phyloP scores from a whole-genome alignment of 805 yeast genomes.

The Pichia scutulata region DNA sequence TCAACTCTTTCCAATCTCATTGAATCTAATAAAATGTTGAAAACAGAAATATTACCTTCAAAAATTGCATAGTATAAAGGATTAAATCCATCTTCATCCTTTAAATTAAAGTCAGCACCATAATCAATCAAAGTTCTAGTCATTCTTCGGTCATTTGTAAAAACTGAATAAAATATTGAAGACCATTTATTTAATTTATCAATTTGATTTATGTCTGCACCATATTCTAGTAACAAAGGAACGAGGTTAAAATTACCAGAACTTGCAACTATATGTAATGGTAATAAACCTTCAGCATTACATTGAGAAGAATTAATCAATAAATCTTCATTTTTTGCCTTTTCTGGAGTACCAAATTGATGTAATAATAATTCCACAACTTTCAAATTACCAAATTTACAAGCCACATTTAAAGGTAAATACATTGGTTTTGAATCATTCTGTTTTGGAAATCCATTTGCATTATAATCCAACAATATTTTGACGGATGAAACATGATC shows the following conservation, averaged over 20 bases:
- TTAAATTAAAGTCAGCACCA: slow-evolving; percentile 61
- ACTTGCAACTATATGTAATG: slow-evolving; percentile 82
- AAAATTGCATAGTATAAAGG: slow-evolving; percentile 88
- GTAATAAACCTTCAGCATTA: slow-evolving; percentile 83
- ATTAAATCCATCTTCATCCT: slow-evolving; percentile 72
- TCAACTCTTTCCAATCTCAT: slow-evolving; percentile 5
- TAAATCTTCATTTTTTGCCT: slow-evolving; percentile 21
- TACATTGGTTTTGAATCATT: slow-evolving; percentile 53
- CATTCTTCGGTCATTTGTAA: slow-evolving; percentile 69
- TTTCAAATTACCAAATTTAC: slow-evolving; percentile 70
- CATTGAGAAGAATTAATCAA: slow-evolving; percentile 41
- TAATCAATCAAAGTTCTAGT: slow-evolving; percentile 61
- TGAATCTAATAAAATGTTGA: slow-evolving; percentile 52
- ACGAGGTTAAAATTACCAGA: slow-evolving; percentile 70
- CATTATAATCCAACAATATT: slow-evolving; percentile 42
- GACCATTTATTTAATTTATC: slow-evolving; percentile 93
- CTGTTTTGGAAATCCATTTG: slow-evolving; percentile 40
- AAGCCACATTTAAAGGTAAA: slow-evolving; percentile 77
- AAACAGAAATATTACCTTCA: slow-evolving; percentile 85
- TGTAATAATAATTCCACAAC: slow-evolving; percentile 59
- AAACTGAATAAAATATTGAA: slow-evolving; percentile 83
- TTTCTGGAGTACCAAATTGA: slow-evolving; percentile 22
- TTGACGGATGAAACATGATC: slow-evolving; percentile 50
- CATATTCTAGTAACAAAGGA: slow-evolving; percentile 58
- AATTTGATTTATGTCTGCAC: slow-evolving; percentile 66